These are phyloP conservation scores for Euphrasia confusa DNA, from an alignment of 257 asterid genomes.

Conservation along the genomic window DNA sequence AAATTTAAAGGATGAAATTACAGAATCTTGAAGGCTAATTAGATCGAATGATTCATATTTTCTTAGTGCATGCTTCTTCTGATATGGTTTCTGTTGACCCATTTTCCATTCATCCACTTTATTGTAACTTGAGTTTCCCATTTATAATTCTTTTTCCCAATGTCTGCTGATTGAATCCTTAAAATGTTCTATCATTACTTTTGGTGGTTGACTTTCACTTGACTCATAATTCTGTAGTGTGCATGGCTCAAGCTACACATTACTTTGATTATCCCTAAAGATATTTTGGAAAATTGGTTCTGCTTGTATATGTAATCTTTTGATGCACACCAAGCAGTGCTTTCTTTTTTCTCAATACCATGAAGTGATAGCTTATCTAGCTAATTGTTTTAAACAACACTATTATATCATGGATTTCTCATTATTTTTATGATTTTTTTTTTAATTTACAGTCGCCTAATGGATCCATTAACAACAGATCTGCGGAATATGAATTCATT, in stretches of 20 bases:
- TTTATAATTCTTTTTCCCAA: background rate
- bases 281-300: constrained; percentile 4
- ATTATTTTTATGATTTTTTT: constrained; percentile 2
- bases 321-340: constrained; percentile 19
- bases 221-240: constrained; percentile 4
- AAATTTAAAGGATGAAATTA: constrained; percentile 16
- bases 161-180: constrained; percentile 12
- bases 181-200: background rate
- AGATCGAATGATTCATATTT: background rate
- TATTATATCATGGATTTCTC: constrained; percentile 12
- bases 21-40: constrained; percentile 4
- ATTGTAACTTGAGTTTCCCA: constrained; percentile 2
- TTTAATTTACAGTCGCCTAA: constrained; percentile 66
- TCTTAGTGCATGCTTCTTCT: background rate
- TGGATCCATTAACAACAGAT: constrained; percentile 86
- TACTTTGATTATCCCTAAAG: constrained; percentile 4
- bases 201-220: background rate
- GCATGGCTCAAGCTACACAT: constrained; percentile 4
- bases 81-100: constrained; percentile 19
- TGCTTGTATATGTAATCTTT: background rate
- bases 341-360: background rate
- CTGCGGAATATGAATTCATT: constrained; percentile 82
- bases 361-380: background rate
- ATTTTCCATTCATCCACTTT: constrained; percentile 1
- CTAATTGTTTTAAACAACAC: constrained; percentile 6